Conservation (phyloP, 140 eudicot genomes). For the Anethum foeniculum region DNA sequence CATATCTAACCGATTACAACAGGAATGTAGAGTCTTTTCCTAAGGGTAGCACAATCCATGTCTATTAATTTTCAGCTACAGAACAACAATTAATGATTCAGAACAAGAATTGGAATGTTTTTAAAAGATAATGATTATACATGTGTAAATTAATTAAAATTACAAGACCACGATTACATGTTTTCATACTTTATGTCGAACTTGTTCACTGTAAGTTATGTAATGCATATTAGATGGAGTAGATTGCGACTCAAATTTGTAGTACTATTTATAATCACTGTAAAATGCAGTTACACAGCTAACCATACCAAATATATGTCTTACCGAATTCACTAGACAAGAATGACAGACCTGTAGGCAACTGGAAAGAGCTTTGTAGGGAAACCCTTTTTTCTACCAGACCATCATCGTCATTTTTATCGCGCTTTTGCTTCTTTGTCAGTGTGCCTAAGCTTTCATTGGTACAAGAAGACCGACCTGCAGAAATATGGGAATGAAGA, state of each 20-base stretch:
- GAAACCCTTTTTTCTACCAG: conserved; percentile 18
- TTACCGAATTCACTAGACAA: neutral
- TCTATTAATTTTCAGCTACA: neutral
- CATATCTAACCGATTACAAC: neutral
- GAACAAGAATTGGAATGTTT: neutral
- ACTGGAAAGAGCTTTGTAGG: conserved; percentile 14
- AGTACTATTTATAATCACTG: neutral
- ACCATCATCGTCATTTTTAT: conserved; percentile 13
- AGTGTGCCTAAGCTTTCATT: conserved; percentile 13
- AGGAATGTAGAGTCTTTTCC: neutral
- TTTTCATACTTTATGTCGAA: neutral
- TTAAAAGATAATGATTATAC: neutral
- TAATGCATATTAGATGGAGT: neutral
- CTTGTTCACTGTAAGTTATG: neutral
- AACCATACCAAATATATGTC: neutral
- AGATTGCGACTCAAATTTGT: neutral
- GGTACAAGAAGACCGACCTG: conserved; percentile 16
- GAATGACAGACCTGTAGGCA: conserved; percentile 28
- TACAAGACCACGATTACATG: neutral
- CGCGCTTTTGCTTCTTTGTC: conserved; percentile 29
- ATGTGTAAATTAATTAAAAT: neutral
- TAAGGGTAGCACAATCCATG: neutral
- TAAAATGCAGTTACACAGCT: neutral
- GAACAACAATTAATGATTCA: neutral
- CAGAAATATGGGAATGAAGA: neutral